These are phyloP conservation scores for Lentinula lateritia DNA, from an alignment of 768 basidiomycete species.

Conservation along the genomic window DNA sequence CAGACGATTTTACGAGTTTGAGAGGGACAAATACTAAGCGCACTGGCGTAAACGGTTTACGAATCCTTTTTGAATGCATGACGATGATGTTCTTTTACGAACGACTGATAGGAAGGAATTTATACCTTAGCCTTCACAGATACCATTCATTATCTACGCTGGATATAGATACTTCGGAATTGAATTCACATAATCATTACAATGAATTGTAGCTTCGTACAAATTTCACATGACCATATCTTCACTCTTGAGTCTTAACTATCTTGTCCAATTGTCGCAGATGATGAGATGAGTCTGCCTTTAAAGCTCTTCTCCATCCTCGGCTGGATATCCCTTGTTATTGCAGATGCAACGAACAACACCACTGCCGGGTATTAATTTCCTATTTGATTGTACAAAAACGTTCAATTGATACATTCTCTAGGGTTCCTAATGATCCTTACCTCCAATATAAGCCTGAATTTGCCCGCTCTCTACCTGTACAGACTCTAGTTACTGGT, in stretches of 20 bases:
- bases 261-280: neutral
- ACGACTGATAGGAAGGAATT: neutral
- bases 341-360: neutral
- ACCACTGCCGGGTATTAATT: neutral
- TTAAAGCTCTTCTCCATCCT: neutral
- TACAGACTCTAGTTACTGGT: slow-evolving; percentile 84
- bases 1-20: neutral
- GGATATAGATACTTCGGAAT: neutral
- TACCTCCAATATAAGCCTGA: slow-evolving; percentile 72
- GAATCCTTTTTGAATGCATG: neutral
- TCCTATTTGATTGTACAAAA: neutral
- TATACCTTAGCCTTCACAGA: neutral
- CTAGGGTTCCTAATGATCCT: slow-evolving; percentile 44
- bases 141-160: neutral
- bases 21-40: too few relatives aligned
- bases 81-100: neutral
- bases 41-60: neutral
- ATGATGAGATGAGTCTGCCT: slow-evolving; percentile 1
- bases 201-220: neutral
- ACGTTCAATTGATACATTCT: neutral
- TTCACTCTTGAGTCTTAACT: neutral
- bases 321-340: neutral
- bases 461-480: slow-evolving; percentile 84
- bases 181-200: neutral
- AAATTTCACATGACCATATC: neutral